Base-by-base conservation (phyloP, 73 alveolate genomes). In the Symbiodinium pilosum region DNA sequence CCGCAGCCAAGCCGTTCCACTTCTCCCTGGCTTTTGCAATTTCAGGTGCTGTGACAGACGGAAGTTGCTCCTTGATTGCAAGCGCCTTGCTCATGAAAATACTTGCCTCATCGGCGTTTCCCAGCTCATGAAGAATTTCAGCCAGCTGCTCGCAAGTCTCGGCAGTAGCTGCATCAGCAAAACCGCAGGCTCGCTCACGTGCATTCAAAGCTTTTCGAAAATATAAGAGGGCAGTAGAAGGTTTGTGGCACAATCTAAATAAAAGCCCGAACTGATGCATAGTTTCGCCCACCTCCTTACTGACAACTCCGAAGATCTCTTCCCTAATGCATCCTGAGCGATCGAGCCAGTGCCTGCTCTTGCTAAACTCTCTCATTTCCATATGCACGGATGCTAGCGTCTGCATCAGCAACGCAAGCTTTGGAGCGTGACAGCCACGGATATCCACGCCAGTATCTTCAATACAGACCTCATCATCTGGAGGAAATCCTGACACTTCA, bases 141-240 rank as follows among this genome's bases (percentile, higher is more conserved):
- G 94, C 94, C 59, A 87, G 16, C 41, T 87, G 94, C 16, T 87
- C 94, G 36, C 94, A 87, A 43, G 94, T 87, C 84, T 87, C 94
- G 36, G 94, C 94, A 12, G 94, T 87, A 8, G 56, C 84, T 21
- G 34, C 14, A 26, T 87, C 85, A 51, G 84, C 11, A n/a, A 32
- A 87, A 16, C 94, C 94, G 43, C 84, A 51, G 9, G 94, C 36
- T 47, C 84, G 59, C 41, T 87, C 94, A 38, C 94, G 94, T 7
- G 94, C 84, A 21, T 73, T 84, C n/a, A 87, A 44, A 2, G 94
- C 94, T 77, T 87, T 87, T 32, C 94, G 85, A 42, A 87, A 87
- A 21, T 54, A 87, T 24, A 84, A 43, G 85, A 87, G n/a, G 3
- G 94, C 94, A 4, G 68, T 56, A 34, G 43, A n/a, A 32, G 41